Conservation (phyloP, 495 filamentous ascomycete species). For the Penicillium fimorum region DNA sequence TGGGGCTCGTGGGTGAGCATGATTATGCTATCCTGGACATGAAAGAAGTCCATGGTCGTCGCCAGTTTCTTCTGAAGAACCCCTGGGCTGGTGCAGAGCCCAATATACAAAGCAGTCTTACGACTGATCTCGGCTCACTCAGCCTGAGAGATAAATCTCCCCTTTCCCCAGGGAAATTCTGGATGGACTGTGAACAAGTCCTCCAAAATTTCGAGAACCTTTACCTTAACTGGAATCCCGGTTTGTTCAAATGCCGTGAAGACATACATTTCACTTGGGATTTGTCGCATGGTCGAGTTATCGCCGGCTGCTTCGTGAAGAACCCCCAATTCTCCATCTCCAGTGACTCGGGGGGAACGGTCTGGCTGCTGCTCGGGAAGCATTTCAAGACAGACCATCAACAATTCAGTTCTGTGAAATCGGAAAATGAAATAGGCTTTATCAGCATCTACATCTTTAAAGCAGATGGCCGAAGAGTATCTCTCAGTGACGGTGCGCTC, state of each 20-base stretch:
- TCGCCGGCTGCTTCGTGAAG: constrained; percentile 62
- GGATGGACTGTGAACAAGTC: constrained; percentile 84
- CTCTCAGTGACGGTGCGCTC: constrained; percentile 63
- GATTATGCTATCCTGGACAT: constrained; percentile 91
- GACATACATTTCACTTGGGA: constrained; percentile 92
- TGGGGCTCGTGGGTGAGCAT: constrained; percentile 86
- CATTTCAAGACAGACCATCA: constrained; percentile 62
- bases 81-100: constrained; percentile 79
- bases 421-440: constrained; percentile 59
- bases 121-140: constrained; percentile 12
- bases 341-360: constrained; percentile 53
- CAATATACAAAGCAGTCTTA: constrained; percentile 15
- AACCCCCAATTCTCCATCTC: constrained; percentile 82
- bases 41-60: constrained; percentile 60
- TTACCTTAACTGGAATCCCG: constrained; percentile 97
- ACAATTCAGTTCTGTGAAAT: constrained; percentile 18
- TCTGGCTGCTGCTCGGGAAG: constrained; percentile 82
- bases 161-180: constrained; percentile 71
- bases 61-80: constrained; percentile 83
- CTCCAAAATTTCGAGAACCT: constrained; percentile 90
- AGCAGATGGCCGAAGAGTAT: constrained; percentile 68
- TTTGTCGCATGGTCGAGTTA: constrained; percentile 55
- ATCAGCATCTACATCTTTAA: constrained; percentile 83
- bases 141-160: constrained; percentile 13
- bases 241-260: constrained; percentile 73